These are phyloP conservation scores for Tricholoma sp. DNA, from an alignment of 768 basidiomycete species.

Conservation along the genomic window DNA sequence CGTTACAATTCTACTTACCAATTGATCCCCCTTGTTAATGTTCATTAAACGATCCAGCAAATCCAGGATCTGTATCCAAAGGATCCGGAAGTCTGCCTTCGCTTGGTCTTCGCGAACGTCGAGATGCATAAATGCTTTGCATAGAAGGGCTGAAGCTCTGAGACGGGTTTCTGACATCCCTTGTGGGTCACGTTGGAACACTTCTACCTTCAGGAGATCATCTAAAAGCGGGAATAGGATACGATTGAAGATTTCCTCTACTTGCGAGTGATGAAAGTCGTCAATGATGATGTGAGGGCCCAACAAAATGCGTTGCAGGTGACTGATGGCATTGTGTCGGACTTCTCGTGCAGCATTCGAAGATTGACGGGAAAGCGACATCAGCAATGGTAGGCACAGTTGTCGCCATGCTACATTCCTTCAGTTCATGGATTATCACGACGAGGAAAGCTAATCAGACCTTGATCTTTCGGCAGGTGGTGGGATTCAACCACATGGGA, in stretches of 20 bases:
- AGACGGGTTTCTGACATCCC: constrained; percentile 91
- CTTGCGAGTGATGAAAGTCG: constrained; percentile 51
- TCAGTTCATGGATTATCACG: constrained; percentile 1
- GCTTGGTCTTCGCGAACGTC: constrained; percentile 65
- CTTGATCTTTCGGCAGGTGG: constrained; percentile 36
- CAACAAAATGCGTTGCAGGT: constrained; percentile 80
- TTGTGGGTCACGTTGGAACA: constrained; percentile 69
- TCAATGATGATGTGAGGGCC: constrained; percentile 66
- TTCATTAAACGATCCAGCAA: constrained; percentile 86
- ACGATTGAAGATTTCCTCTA: constrained; percentile 82
- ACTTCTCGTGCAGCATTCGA: constrained; percentile 81
- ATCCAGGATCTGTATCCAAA: constrained; percentile 91
- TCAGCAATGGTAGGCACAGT: constrained; percentile 68
- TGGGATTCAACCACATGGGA: constrained; percentile 49
- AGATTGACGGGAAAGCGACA: constrained; percentile 73
- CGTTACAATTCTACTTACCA: constrained; percentile 51
- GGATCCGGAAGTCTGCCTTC: constrained; percentile 57
- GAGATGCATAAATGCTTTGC: constrained; percentile 95
- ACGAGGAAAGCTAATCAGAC: constrained; percentile 22
- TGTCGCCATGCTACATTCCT: constrained; percentile 63
- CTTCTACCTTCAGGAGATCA: constrained; percentile 82
- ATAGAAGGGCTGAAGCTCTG: constrained; percentile 82
- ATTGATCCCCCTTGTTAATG: constrained; percentile 75
- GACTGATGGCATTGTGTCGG: constrained; percentile 71
- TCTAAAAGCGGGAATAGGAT: constrained; percentile 91